Conservation (phyloP, 75 land plant genomes). For the Picea glauca region DNA sequence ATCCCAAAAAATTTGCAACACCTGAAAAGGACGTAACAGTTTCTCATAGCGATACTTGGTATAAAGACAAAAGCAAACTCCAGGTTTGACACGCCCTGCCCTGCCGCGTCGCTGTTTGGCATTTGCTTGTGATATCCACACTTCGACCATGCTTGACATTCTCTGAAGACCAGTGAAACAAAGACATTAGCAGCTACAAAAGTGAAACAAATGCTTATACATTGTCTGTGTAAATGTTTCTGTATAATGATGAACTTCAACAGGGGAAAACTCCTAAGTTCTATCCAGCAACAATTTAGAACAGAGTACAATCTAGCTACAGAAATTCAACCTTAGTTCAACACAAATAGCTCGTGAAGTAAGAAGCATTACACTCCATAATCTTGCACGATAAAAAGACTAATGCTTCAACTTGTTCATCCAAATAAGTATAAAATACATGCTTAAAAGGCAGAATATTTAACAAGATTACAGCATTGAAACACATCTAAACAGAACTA, state of each 20-base stretch:
- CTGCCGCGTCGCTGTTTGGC: slow-evolving; percentile 85
- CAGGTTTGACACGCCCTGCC: slow-evolving; percentile 89
- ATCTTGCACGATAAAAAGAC: not conserved
- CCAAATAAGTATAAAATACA: not conserved
- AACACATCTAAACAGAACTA: not conserved
- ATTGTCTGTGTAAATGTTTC: not conserved
- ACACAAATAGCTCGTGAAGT: too few species aligned
- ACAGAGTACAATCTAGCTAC: too few species aligned
- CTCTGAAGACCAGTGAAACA: slow-evolving; percentile 35
- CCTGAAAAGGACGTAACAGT: slow-evolving; percentile 84
- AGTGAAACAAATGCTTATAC: not conserved
- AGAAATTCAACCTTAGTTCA: too few species aligned
- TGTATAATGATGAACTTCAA: not conserved
- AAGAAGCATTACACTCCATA: too few species aligned
- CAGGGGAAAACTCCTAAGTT: not conserved
- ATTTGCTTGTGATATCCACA: slow-evolving; percentile 94
- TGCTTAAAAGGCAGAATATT: not conserved
- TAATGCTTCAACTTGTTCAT: not conserved
- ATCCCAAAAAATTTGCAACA: slow-evolving; percentile 14
- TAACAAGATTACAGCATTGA: not conserved
- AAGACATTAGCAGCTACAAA: not conserved
- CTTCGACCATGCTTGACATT: slow-evolving; percentile 89
- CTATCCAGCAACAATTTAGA: not conserved
- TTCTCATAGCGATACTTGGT: slow-evolving; percentile 70
- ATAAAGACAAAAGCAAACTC: slow-evolving; percentile 77